Conservation (phyloP, 1,284 basidiomycete species). For the Trametes sp. region DNA sequence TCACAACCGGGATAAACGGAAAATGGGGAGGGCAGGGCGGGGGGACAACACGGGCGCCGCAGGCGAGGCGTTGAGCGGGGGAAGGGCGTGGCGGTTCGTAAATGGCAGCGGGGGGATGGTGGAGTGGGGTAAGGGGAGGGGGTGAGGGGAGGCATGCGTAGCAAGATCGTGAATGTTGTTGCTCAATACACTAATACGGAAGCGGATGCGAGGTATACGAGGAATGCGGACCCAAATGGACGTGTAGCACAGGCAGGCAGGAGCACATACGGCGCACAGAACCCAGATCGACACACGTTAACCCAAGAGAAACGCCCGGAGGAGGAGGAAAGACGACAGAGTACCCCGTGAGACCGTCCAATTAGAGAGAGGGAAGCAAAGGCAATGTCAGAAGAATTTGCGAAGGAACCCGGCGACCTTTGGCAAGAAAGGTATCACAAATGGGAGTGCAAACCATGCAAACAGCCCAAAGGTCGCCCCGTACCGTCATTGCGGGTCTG, state of each 20-base stretch:
- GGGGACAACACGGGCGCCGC: not conserved
- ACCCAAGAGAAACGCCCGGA: constrained; percentile 18
- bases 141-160: constrained; percentile 7
- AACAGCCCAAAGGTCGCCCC: constrained; percentile 64
- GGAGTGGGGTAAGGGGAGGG: not conserved
- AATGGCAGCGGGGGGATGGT: not conserved
- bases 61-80: not conserved
- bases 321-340: constrained; percentile 14
- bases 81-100: constrained; percentile 10
- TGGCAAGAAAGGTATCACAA: constrained; percentile 57
- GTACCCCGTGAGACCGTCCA: constrained; percentile 17
- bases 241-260: constrained; percentile 9
- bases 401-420: constrained; percentile 66
- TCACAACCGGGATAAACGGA: constrained; percentile 9
- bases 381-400: constrained; percentile 47
- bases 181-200: constrained; percentile 20
- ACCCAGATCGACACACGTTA: constrained; percentile 15
- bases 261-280: constrained; percentile 19
- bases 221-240: constrained; percentile 13
- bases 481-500: constrained; percentile 55
- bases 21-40: not conserved
- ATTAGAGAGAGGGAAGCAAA: not conserved
- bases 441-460: constrained; percentile 52
- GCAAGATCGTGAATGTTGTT: constrained; percentile 28
- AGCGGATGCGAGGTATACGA: constrained; percentile 26